Evolutionary conservation across 352 stramenopile species (phyloP).

Genomic region (Bremia lactucae): DNA sequence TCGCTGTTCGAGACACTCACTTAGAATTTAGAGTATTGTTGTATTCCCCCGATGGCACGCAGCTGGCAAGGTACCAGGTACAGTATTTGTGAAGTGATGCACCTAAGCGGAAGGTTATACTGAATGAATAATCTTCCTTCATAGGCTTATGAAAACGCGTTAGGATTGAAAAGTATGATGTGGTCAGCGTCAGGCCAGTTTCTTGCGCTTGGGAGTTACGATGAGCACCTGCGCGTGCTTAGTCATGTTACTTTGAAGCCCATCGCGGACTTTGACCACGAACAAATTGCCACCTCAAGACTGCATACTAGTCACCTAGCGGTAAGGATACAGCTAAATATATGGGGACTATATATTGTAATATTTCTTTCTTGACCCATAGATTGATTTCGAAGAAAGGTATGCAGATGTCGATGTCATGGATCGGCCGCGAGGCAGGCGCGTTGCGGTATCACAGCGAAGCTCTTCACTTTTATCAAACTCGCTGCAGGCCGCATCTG

Average conservation of each 20-base stretch:
- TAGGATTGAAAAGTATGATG: slow-evolving; percentile 60
- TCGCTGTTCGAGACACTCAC: slow-evolving; percentile 59
- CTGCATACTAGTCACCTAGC: slow-evolving; percentile 36
- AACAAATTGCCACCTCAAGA: slow-evolving; percentile 34
- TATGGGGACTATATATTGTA: neutral
- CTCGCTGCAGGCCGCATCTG: slow-evolving; percentile 46
- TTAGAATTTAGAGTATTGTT: slow-evolving; percentile 67
- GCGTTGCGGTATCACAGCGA: slow-evolving; percentile 31
- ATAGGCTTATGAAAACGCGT: slow-evolving; percentile 68
- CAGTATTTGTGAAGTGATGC: neutral
- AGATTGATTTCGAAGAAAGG: slow-evolving; percentile 67
- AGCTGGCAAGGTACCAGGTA: slow-evolving; percentile 68
- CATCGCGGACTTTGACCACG: slow-evolving; percentile 63
- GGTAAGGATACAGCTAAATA: slow-evolving; percentile 9
- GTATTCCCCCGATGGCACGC: slow-evolving; percentile 49
- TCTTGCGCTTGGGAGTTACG: slow-evolving; percentile 65
- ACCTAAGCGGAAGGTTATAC: neutral
- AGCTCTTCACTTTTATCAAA: slow-evolving; percentile 36
- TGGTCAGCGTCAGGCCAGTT: slow-evolving; percentile 76
- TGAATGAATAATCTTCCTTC: neutral
- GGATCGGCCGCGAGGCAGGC: slow-evolving; percentile 49
- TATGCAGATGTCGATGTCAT: slow-evolving; percentile 38
- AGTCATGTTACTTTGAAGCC: slow-evolving; percentile 73
- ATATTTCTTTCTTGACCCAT: neutral
- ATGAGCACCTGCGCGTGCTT: slow-evolving; percentile 64